Evolutionary conservation across 2,329 filamentous ascomycete species (phyloP), one percentile per base, ranked within the genome.

Genomic region (Phaeosphaeria sp.): DNA sequence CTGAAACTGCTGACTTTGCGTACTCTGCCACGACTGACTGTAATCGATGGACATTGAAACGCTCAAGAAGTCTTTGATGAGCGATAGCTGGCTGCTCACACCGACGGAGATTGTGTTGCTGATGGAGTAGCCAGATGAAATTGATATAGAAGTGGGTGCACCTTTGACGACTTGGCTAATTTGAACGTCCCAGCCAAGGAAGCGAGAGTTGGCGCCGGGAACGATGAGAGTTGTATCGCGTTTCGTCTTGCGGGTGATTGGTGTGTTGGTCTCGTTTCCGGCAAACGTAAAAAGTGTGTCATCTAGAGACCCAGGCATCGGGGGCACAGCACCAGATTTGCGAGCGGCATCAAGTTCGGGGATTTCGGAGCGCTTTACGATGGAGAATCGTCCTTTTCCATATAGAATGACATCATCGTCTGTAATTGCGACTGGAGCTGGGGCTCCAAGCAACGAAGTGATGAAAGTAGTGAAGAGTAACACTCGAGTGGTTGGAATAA

Each of bases 161-260:
- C 74, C 73, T 48, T 69, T 67, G 15, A 76, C 62, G 10, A 79
- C 72, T 20, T 70, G 66, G 15, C 78, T 79, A 64, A 79, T 77
- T 47, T 64, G 65, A 1, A 77, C 65, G 54, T 80, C 78, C 78
- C 78, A 79, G 63, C 77, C 77, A 21, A 76, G 64, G 63, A 79
- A 80, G 33, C 63, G 65, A 3, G 49, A 42, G 20, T 59, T 51
- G 23, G 64, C 55, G 41, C 66, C 61, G 47, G 66, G 66, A 7
- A 71, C 50, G 23, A 72, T 63, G 56, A 74, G 23, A 41, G 44
- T 54, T 63, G 25, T 48, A 7, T 36, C 59, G 30, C 71, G 68
- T 58, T 72, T 72, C 10, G 55, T n/a, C 21, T 63, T 30, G 6
- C 21, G 50, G 10, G 9, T 11, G 21, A 46, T 7, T 21, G 55